A percentile compares a stretch with the other conserved stretches of the same genome.
phyloP scores from a whole-genome alignment of 2,329 filamentous ascomycete species.

The Cercospora sojina region DNA sequence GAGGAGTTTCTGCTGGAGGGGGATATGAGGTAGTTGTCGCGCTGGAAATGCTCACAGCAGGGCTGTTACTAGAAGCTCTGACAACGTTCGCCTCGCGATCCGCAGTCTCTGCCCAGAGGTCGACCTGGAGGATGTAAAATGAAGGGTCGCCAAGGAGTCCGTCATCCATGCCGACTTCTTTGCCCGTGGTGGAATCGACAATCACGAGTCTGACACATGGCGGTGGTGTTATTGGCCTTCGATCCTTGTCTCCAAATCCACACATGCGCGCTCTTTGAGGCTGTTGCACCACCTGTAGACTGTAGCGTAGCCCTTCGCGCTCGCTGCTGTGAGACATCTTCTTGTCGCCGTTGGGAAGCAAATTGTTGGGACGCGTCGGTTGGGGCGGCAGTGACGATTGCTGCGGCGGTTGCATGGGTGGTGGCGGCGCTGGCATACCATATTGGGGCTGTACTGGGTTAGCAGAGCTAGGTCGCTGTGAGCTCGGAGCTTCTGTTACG shows the following conservation, averaged over 20 bases:
- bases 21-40: slow-evolving; percentile 77
- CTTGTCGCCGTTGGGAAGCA: slow-evolving; percentile 18
- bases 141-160: slow-evolving; percentile 55
- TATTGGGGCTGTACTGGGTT: slow-evolving; percentile 22
- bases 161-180: slow-evolving; percentile 76
- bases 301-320: slow-evolving; percentile 30
- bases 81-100: slow-evolving; percentile 67
- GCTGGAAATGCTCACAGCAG: slow-evolving; percentile 70
- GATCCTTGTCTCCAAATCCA: slow-evolving; percentile 98
- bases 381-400: slow-evolving; percentile 21
- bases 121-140: slow-evolving; percentile 58
- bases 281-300: slow-evolving; percentile 72
- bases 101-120: slow-evolving; percentile 64
- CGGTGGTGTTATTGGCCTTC: slow-evolving; percentile 91
- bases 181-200: slow-evolving; percentile 68
- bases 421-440: slow-evolving; percentile 19
- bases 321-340: slow-evolving; percentile 21
- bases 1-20: slow-evolving; percentile 45
- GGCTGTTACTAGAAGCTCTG: slow-evolving; percentile 62
- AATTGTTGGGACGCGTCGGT: slow-evolving; percentile 12
- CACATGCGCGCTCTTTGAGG: slow-evolving; percentile 95
- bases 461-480: slow-evolving; percentile 24
- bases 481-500: slow-evolving; percentile 23
- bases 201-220: slow-evolving; percentile 86
- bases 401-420: slow-evolving; percentile 21